These are phyloP conservation scores for Coccomyxa subellipsoidea DNA, from an alignment of 163 green algal species.

Conservation along the genomic window DNA sequence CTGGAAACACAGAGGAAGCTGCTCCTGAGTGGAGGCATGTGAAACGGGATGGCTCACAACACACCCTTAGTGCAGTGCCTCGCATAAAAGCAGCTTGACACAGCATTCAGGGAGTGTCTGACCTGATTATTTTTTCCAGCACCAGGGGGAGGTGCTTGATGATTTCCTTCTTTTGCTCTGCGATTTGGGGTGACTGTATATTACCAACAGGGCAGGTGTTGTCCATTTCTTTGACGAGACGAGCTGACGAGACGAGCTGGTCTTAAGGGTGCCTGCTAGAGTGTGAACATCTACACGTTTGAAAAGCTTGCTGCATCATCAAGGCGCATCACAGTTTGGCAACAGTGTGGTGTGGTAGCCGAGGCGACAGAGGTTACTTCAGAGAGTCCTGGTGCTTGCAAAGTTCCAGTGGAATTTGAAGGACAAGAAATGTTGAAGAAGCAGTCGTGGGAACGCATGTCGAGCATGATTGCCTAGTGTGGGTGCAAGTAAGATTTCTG, in stretches of 20 bases:
- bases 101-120: not conserved
- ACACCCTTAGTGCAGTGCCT: not conserved
- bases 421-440: no score
- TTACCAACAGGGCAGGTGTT: slow-evolving; percentile 1
- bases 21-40: not conserved
- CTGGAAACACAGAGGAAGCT: slow-evolving; percentile 62
- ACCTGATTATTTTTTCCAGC: not conserved
- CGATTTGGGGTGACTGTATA: not conserved
- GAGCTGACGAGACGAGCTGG: not conserved
- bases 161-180: not conserved
- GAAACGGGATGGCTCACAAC: not conserved
- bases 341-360: not conserved
- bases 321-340: no score
- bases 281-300: no score
- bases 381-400: no score
- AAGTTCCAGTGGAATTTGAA: no score
- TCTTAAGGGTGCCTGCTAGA: not conserved
- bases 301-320: not conserved
- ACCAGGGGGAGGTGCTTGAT: not conserved
- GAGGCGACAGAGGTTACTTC: no score
- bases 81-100: not conserved
- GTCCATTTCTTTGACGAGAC: not conserved
- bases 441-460: no score
- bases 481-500: no score
- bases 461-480: no score